Conservation (phyloP, 202 grass and related monocot species). For the Schoenoplectus triqueter region DNA sequence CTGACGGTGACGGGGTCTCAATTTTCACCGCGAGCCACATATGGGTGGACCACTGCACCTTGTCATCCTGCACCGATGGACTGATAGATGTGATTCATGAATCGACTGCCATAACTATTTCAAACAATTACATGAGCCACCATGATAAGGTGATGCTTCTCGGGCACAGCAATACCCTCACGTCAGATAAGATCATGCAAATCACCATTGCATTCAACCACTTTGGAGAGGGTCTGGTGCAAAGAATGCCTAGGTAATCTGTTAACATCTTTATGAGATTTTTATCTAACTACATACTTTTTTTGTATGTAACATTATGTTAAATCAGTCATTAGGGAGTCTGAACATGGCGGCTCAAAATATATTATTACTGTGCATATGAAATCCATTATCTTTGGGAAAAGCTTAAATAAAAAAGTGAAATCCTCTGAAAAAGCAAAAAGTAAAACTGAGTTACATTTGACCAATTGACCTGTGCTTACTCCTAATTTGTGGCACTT, state of each 20-base stretch:
- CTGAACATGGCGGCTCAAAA: not conserved
- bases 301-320: conserved; percentile 8
- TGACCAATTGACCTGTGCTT: not conserved
- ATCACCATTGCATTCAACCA: conserved; percentile 70
- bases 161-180: conserved; percentile 46
- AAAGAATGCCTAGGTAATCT: conserved; percentile 67
- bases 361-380: not conserved
- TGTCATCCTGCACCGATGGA: conserved; percentile 50
- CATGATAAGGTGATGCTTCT: conserved; percentile 62
- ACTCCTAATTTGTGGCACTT: not conserved
- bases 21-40: conserved; percentile 39
- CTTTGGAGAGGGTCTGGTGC: conserved; percentile 58
- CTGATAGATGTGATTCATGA: conserved; percentile 49
- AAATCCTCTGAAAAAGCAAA: conserved; percentile 26
- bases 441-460: not conserved
- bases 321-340: not conserved
- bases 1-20: conserved; percentile 53
- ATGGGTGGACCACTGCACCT: conserved; percentile 58
- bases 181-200: conserved; percentile 49
- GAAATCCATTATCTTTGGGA: not conserved
- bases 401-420: conserved; percentile 1
- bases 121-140: conserved; percentile 49
- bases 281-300: not conserved
- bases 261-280: not conserved
- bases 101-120: conserved; percentile 48